Conservation (phyloP, 345 rosid genomes). For the Raphanus sativus region DNA sequence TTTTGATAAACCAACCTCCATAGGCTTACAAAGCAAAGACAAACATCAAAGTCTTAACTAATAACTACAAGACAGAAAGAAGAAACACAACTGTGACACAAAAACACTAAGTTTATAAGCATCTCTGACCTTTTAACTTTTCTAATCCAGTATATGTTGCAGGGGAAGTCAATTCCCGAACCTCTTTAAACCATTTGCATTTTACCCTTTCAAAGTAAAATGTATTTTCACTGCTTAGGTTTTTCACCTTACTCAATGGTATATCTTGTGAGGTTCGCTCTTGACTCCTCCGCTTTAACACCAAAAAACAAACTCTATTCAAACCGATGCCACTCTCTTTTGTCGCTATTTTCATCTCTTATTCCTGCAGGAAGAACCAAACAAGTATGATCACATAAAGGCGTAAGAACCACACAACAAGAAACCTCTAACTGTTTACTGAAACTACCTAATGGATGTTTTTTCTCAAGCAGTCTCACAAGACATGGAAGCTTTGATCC, state of each 20-base stretch:
- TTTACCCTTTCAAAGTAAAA: slow-evolving; percentile 1
- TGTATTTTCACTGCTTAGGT: slow-evolving; percentile 30
- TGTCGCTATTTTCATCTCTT: background rate
- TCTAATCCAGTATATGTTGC: slow-evolving; percentile 9
- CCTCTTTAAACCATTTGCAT: slow-evolving; percentile 50
- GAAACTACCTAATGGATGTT: slow-evolving; percentile 24
- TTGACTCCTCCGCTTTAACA: slow-evolving; percentile 58
- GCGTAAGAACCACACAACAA: background rate
- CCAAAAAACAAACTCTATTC: slow-evolving; percentile 15
- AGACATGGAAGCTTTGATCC: slow-evolving; percentile 76
- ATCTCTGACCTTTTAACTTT: slow-evolving; percentile 5
- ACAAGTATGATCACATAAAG: background rate
- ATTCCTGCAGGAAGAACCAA: slow-evolving; percentile 26
- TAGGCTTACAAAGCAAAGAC: slow-evolving; percentile 8
- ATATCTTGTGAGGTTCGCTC: slow-evolving; percentile 82
- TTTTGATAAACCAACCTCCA: background rate
- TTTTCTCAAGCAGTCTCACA: slow-evolving; percentile 49
- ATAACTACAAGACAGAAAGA: slow-evolving; percentile 4
- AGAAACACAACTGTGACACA: slow-evolving; percentile 23
- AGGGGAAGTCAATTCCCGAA: slow-evolving; percentile 95
- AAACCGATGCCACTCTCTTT: slow-evolving; percentile 30
- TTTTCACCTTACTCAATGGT: slow-evolving; percentile 37
- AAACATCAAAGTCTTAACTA: slow-evolving; percentile 13
- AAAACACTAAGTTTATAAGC: slow-evolving; percentile 2
- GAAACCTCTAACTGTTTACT: background rate